Conservation (phyloP, 768 basidiomycete genomes). For the Trametes meyenii region DNA sequence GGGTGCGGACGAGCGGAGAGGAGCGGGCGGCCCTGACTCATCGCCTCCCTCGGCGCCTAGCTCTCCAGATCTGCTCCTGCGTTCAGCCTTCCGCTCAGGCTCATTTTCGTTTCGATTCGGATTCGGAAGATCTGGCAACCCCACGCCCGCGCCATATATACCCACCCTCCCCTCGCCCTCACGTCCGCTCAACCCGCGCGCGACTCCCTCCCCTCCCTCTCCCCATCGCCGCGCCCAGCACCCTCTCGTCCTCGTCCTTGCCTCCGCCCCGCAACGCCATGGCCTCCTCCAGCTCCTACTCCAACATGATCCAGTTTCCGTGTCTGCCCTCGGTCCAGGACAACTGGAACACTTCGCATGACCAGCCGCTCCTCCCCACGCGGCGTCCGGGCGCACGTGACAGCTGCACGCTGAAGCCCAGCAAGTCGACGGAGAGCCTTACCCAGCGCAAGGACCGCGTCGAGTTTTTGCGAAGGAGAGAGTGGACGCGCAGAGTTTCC, state of each 20-base stretch:
- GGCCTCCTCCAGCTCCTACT: constrained; percentile 9
- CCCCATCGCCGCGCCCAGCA: neutral
- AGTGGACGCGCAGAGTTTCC: constrained; percentile 44
- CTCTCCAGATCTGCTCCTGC: no score
- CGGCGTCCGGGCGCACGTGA: neutral
- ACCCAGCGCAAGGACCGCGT: constrained; percentile 53
- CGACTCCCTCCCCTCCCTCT: neutral
- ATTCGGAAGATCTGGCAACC: neutral
- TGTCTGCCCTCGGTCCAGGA: constrained; percentile 13
- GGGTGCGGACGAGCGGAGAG: neutral
- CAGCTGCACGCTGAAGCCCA: constrained; percentile 33
- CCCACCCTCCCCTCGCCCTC: neutral
- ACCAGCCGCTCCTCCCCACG: neutral
- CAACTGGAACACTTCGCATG: neutral
- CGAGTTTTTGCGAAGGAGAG: constrained; percentile 52
- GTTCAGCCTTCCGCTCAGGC: neutral
- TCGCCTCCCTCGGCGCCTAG: neutral
- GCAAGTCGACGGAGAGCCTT: constrained; percentile 46
- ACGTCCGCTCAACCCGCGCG: constrained; percentile 3
- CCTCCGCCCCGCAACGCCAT: neutral
- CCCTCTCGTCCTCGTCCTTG: neutral
- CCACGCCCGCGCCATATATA: neutral
- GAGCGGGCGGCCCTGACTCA: constrained; percentile 16
- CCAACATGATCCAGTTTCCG: constrained; percentile 23
- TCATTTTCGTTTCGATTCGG: neutral